Conservation (phyloP, 257 asterid genomes). For the Oldenlandia corymbosa region DNA sequence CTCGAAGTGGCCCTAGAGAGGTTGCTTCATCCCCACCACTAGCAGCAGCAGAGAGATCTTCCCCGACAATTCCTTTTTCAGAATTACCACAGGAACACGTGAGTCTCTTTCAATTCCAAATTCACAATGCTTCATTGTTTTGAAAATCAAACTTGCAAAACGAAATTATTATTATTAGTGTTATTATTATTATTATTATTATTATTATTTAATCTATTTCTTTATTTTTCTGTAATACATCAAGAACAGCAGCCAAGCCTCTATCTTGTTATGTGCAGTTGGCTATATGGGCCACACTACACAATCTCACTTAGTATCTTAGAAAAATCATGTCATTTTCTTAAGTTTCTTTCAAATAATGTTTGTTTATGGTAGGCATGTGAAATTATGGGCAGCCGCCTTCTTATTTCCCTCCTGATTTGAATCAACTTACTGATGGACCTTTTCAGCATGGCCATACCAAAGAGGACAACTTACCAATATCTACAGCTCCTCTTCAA, state of each 20-base stretch:
- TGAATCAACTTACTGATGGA: conserved; percentile 26
- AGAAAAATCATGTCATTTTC: too few species aligned
- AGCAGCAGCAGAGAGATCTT: conserved; percentile 9
- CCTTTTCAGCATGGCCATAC: conserved; percentile 19
- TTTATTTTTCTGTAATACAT: too few species aligned
- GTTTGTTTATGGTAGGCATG: background rate
- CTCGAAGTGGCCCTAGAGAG: conserved; percentile 11
- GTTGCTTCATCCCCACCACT: conserved; percentile 17
- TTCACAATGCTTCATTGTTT: background rate
- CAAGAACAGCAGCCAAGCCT: too few species aligned
- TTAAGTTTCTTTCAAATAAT: background rate
- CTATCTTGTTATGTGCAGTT: too few species aligned
- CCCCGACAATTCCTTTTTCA: conserved; percentile 5
- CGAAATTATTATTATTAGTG: background rate
- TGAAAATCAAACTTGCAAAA: too few species aligned
- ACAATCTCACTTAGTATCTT: too few species aligned
- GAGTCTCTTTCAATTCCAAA: conserved; percentile 17
- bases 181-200: too few species aligned
- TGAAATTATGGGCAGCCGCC: conserved; percentile 24
- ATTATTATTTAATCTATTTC: too few species aligned
- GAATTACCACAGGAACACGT: conserved; percentile 25
- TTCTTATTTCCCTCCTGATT: conserved; percentile 23
- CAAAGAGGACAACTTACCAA: too few species aligned
- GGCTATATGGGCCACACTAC: too few species aligned
- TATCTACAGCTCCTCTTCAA: too few species aligned